Evolutionary conservation across 140 eudicot species (phyloP), one percentile per base, ranked within the genome.

Genomic region (Senecio squalidus): DNA sequence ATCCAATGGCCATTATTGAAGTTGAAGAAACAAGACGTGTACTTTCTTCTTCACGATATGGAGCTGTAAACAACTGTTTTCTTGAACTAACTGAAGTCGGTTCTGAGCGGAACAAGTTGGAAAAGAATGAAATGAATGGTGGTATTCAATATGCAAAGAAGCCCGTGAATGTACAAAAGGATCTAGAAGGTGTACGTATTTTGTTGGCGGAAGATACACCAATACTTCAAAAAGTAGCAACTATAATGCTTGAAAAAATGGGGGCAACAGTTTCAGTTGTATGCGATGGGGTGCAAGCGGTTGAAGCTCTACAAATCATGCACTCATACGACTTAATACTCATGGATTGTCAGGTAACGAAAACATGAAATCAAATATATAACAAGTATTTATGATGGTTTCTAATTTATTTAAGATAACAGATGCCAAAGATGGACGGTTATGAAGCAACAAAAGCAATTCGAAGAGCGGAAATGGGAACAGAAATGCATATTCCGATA

Each of bases 351-450:
- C 98, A 92, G 81, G 98, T 92, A 76, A 70, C 40, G 3, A 10
- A 36, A 5, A 21, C 22, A 52, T 10, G 44, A 28, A 21, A 48
- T 47, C 34, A 8, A n/a, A 53, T 25, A 22, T 11, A 0, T 45
- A 18, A 25, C 27, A 17, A 46, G 34, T 50, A 21, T 5, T 36
- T 51, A 15, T 23, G 58, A 7, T n/a, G 9, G 13, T 66, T 66
- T 74, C 47, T 70, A 27, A 44, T 22, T 52, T 58, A 18, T 18
- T 27, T 62, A 34, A 28, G 54, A 70, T 38, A 3, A 6, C 82
- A 92, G 96, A 92, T 92, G 98, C 98, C 98, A 24, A 92, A 92
- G 87, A 92, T 92, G 98, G 98, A 92, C 66, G 98, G 98, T 5
- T 92, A 92, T 26, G 96, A 92, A 78, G 98, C 98, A 44, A 92